Conservation (phyloP, 106 monocot species). For the Hemerocallis citrina region DNA sequence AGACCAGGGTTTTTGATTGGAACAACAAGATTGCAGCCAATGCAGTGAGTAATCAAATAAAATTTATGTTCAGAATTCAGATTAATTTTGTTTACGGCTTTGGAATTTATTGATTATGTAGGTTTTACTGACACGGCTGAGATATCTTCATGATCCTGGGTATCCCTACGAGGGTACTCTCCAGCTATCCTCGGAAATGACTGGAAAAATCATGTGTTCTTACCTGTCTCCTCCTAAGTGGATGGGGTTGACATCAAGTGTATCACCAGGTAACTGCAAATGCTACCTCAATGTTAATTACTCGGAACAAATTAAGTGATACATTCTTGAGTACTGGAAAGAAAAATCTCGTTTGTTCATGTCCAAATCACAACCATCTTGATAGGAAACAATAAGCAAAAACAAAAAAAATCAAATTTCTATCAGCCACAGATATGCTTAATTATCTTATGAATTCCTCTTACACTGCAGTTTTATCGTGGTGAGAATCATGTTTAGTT, state of each 20-base stretch:
- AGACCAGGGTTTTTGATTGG: constrained; percentile 28
- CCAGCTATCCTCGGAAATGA: constrained; percentile 9
- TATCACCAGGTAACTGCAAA: constrained; percentile 8
- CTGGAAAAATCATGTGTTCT: constrained; percentile 15
- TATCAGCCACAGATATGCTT: too few relatives aligned
- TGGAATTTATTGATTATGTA: neutral
- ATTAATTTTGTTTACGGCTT: neutral
- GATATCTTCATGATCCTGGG: constrained; percentile 33
- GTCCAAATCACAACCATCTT: too few relatives aligned
- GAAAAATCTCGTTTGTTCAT: too few relatives aligned
- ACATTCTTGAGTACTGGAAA: too few relatives aligned
- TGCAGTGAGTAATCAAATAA: constrained; percentile 9
- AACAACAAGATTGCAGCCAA: constrained; percentile 43
- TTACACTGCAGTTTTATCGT: too few relatives aligned
- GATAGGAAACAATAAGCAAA: too few relatives aligned
- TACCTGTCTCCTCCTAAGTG: constrained; percentile 12
- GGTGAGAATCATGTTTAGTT: too few relatives aligned
- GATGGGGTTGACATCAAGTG: constrained; percentile 2
- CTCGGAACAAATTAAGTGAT: too few relatives aligned
- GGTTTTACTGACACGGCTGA: constrained; percentile 26
- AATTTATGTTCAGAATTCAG: neutral
- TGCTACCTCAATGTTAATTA: too few relatives aligned
- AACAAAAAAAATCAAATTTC: too few relatives aligned
- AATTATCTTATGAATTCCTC: too few relatives aligned
- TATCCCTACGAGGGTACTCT: constrained; percentile 25